Evolutionary conservation across 2,329 filamentous ascomycete species (phyloP).

Genomic region (Colletotrichum karsti): DNA sequence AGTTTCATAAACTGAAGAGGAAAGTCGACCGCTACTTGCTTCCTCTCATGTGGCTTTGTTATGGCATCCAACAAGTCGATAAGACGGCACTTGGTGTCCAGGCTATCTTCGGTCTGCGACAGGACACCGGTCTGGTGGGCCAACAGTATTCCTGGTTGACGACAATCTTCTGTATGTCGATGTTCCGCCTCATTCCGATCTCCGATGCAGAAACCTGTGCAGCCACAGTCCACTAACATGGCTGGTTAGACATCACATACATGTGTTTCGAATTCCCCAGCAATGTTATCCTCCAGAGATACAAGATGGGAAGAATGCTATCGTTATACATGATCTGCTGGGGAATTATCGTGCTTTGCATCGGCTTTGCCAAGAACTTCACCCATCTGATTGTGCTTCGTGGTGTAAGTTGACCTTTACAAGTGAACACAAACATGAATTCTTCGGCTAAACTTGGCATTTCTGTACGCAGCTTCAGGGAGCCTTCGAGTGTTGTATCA

Average conservation of each 20-base stretch:
- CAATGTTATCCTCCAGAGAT: conserved; percentile 42
- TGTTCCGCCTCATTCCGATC: background rate
- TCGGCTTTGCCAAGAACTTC: conserved; percentile 47
- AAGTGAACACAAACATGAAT: no score
- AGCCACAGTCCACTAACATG: background rate
- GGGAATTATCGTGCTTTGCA: conserved; percentile 45
- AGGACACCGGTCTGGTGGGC: conserved; percentile 36
- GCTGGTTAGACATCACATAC: conserved; percentile 36
- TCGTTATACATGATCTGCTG: conserved; percentile 32
- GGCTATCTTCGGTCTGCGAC: conserved; percentile 46
- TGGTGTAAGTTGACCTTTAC: conserved; percentile 29
- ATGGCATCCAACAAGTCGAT: conserved; percentile 58
- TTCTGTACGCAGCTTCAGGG: no score
- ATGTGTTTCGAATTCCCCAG: conserved; percentile 41
- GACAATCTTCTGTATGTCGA: conserved; percentile 40
- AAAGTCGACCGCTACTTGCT: conserved; percentile 56
- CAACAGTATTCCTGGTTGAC: conserved; percentile 38
- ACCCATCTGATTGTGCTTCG: conserved; percentile 44
- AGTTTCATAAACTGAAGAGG: conserved; percentile 46
- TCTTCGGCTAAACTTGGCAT: no score
- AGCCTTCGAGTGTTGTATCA: no score
- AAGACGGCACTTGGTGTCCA: conserved; percentile 51
- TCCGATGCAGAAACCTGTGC: no score
- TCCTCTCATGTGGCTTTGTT: conserved; percentile 57
- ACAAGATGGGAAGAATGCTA: conserved; percentile 28